These are phyloP conservation scores for Pelargonium cotyledonis DNA, from an alignment of 441 rosid species.

Conservation along the genomic window DNA sequence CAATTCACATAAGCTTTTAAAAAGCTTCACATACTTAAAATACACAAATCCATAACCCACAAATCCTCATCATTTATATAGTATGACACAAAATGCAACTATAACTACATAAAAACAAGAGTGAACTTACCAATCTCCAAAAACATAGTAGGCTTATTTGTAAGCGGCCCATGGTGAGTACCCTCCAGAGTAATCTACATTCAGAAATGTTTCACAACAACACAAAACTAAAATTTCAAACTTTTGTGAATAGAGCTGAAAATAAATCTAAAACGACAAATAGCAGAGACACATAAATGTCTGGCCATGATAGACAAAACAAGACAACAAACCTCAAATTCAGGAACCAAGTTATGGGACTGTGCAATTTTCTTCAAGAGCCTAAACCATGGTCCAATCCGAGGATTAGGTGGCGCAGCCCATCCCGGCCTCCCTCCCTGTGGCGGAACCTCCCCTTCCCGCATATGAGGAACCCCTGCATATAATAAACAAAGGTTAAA, in stretches of 20 bases:
- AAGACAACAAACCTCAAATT: slow-evolving; percentile 57
- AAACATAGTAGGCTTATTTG: slow-evolving; percentile 71
- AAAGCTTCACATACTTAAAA: not conserved
- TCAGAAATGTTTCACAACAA: not conserved
- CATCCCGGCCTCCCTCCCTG: slow-evolving; percentile 84
- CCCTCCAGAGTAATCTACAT: slow-evolving; percentile 75
- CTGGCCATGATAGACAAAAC: not conserved
- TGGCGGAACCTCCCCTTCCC: slow-evolving; percentile 60
- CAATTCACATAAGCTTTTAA: not conserved
- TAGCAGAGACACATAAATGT: not conserved
- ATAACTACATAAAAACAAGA: not conserved
- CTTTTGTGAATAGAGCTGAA: not conserved
- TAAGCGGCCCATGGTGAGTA: slow-evolving; percentile 80
- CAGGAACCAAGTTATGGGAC: slow-evolving; percentile 68
- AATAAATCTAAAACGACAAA: not conserved
- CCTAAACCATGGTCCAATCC: slow-evolving; percentile 82
- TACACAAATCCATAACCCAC: not conserved
- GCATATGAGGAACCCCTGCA: slow-evolving; percentile 75
- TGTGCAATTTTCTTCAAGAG: slow-evolving; percentile 53
- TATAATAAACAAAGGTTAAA: not conserved
- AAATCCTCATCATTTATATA: not conserved
- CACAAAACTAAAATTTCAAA: not conserved
- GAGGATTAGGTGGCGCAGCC: slow-evolving; percentile 81
- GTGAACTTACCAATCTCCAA: slow-evolving; percentile 56
- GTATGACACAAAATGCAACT: not conserved